Evolutionary conservation across 805 yeast genomes (phyloP), one percentile per base, ranked within the genome.

Genomic region (Candida succiphila): DNA sequence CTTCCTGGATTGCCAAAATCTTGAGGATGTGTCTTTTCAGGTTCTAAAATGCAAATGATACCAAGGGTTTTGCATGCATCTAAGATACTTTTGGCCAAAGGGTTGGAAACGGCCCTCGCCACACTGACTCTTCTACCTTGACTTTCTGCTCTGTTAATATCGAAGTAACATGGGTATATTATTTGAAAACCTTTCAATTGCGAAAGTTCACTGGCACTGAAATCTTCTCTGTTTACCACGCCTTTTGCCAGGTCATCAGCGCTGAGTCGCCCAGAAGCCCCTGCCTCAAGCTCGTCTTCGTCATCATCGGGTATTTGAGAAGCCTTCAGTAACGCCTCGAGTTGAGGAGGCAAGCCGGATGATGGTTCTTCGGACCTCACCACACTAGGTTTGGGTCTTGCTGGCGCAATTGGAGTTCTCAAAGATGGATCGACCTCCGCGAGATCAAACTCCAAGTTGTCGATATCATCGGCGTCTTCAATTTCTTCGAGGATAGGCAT

Each of bases 1-100:
- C 97, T 70, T n/a, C 98, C 98, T 4, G 96, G 94, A 51, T 89
- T 89, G 43, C 97, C 94, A 70, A 80, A 92, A 58, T 89, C 97
- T 56, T 88, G 95, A 10, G 97, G 97, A 58, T 89, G 98, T 1
- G 81, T 58, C 60, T 87, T 92, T 38, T 81, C 85, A 39, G 89
- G 76, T 57, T 84, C 92, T 37, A 77, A 65, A 28, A 79, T 63
- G 2, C 65, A 51, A 6, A 51, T 46, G 9, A 59, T 28, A 15
- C 42, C 37, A 25, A 58, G 31, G 14, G 35, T 23, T 26, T 45
- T 46, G 28, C 67, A 68, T 15, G 95, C 96, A 45, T 86, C 94
- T 9, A 79, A 69, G 16, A 89, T 67, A 5, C 82, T 75, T 48
- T 78, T 77, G 2, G 95, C 96, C 42, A 89, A 61, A 5, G 98